phyloP scores from a whole-genome alignment of 2,329 filamentous ascomycete species.

The Cadophora luteo-olivacea region DNA sequence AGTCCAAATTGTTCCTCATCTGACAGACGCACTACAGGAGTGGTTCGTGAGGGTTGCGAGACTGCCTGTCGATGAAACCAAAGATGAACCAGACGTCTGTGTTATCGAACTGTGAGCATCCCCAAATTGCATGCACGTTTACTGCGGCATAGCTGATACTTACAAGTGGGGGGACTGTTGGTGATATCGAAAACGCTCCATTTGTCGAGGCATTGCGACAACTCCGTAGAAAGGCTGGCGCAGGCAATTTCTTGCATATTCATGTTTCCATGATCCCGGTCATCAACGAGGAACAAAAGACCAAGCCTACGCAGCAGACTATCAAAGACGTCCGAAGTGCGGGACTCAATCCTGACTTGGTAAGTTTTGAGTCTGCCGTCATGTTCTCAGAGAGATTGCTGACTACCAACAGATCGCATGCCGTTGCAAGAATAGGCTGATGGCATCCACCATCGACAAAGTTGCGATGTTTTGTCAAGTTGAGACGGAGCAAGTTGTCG shows the following conservation, averaged over 20 bases:
- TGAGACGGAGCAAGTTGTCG: conserved; percentile 82
- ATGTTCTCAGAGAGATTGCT: conserved; percentile 17
- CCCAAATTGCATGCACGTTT: neutral
- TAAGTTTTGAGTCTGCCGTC: conserved; percentile 14
- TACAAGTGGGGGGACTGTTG: conserved; percentile 65
- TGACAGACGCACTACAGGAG: conserved; percentile 90
- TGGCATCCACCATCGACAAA: conserved; percentile 78
- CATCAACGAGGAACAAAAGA: conserved; percentile 77
- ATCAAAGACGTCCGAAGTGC: conserved; percentile 84
- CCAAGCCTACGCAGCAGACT: conserved; percentile 93
- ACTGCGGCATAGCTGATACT: neutral
- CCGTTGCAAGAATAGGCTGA: conserved; percentile 80
- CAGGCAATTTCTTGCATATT: conserved; percentile 85
- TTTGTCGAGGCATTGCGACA: conserved; percentile 89
- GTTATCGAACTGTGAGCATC: conserved; percentile 67
- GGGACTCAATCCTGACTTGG: conserved; percentile 37
- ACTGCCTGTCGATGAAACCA: conserved; percentile 85
- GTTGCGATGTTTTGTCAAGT: conserved; percentile 90
- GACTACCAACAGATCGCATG: conserved; percentile 75
- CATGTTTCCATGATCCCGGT: conserved; percentile 89
- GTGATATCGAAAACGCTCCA: conserved; percentile 85
- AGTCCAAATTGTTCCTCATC: conserved; percentile 89
- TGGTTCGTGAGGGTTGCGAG: conserved; percentile 88
- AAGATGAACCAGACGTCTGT: conserved; percentile 86
- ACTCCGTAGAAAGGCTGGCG: conserved; percentile 73